Evolutionary conservation across 495 filamentous ascomycete genomes (phyloP), one percentile per base, ranked within the genome.

Genomic region (Hyaloscypha hepaticicola): DNA sequence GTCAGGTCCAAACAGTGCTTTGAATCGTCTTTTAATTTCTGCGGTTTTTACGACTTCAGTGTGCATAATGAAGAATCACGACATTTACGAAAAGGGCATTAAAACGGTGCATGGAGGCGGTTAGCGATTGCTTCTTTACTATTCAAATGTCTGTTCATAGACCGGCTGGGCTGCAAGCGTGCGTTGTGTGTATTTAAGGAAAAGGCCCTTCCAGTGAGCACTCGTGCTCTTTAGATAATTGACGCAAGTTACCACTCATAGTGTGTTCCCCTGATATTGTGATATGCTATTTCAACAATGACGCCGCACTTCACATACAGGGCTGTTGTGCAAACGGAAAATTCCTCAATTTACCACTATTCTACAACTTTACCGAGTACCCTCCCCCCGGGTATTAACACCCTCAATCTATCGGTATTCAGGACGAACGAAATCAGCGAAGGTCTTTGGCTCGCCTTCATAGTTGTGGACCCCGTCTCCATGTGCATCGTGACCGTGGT

Each of bases 371-470:
- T 1, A 28, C 27, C 0, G 19, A 19, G 21, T 38, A 61, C n/a
- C 64, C 25, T 26, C 16, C n/a, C 6, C 56, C 51, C 55, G 3
- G 16, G 1, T 41, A 27, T 24, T 21, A 14, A 27, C 29, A 29
- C 11, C 22, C 34, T 33, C 31, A 52, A 68, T 70, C 62, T 90
- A 97, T 82, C 87, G 85, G 85, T 98, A 98, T 72, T 95, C 83
- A 29, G 92, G 90, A 85, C 88, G 90, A 76, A 99, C 89, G 80
- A 80, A 97, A 84, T 99, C 88, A 76, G 90, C 90, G 69, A 96
- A 92, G 63, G 89, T 96, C 87, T 95, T 94, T 74, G 91, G 90
- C 80, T 95, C 91, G 74, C 82, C 86, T 72, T 79, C 77, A n/a
- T 26, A 49, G 72, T 70, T 70, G 65, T 69, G 63, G 25, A 24